Evolutionary conservation across 2,329 filamentous ascomycete genomes (phyloP), one percentile per base, ranked within the genome.

Genomic region (Podosphaera fusca): DNA sequence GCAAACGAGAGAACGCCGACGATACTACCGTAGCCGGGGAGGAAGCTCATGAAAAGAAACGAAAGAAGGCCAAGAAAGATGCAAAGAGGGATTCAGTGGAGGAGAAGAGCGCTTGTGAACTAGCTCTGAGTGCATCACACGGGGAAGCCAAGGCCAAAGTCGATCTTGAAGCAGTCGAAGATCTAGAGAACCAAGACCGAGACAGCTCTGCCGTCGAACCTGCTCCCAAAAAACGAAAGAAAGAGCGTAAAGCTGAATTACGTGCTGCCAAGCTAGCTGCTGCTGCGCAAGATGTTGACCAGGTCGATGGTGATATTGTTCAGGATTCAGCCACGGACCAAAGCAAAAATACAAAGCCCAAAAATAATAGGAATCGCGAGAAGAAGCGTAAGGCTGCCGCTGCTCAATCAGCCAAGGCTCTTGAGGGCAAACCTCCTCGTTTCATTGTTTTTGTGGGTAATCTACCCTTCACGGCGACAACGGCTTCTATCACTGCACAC

Each of bases 361-460:
- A 69, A 58, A 70, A 71, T 53, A 64, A 63, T 58, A 65, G 69
- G 59, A 68, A 68, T 51, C 63, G 66, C 36, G 66, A 68, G 21
- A 66, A 67, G 60, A 65, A 65, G 58, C 55, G 63, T 8, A 34
- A 30, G 29, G 10, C 47, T 9, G 29, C 47, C 5, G 45, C 42
- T 3, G 38, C 42, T 45, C 21, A 34, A 21, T 9, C 40, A 30
- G 38, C 31, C 2, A 7, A 53, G 33, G n/a, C 50, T 8, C 58
- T 60, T 21, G 51, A 60, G 35, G 60, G 57, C 35, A 64, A 63
- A 31, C 55, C 64, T 31, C 68, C 73, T 14, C 77, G 84, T 59
- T 87, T 87, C 72, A 87, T 88, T 59, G 79, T 83, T 64, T 92
- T 92, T 70, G 80, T 90, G 61, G 83, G 79, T 68, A 95, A 95